A percentile compares a stretch with the other conserved stretches of the same genome.
Conservation (phyloP, 768 basidiomycete genomes). For the Trametes cinnabarina region DNA sequence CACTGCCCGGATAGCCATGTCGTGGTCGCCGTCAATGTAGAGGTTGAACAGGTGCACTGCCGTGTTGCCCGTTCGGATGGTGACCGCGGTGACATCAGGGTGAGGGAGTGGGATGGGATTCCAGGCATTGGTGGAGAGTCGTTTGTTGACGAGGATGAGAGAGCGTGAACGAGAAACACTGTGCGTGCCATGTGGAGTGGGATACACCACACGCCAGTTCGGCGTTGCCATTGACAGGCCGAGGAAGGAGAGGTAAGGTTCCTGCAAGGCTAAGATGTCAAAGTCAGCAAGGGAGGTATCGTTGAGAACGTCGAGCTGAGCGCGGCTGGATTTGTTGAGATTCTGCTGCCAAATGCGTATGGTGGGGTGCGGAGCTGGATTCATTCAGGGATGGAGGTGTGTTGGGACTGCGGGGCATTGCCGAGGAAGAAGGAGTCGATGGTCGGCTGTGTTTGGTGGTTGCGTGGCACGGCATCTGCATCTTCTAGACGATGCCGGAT, state of each 20-base stretch:
- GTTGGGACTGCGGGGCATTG: too few species aligned
- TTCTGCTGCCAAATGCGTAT: slow-evolving; percentile 32
- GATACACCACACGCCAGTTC: slow-evolving; percentile 28
- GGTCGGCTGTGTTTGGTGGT: not conserved
- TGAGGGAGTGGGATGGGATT: slow-evolving; percentile 3
- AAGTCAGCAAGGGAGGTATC: slow-evolving; percentile 7
- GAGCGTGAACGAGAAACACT: not conserved
- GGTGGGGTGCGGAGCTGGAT: not conserved
- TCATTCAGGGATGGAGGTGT: not conserved
- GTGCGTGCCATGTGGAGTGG: slow-evolving; percentile 19
- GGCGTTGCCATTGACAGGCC: slow-evolving; percentile 14
- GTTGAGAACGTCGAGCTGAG: slow-evolving; percentile 23
- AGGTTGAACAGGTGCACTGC: slow-evolving; percentile 36
- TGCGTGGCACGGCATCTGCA: not conserved
- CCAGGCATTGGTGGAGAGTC: slow-evolving; percentile 18
- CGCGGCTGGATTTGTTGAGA: slow-evolving; percentile 23
- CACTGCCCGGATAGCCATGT: slow-evolving; percentile 20
- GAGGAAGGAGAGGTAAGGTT: slow-evolving; percentile 34
- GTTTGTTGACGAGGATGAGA: slow-evolving; percentile 13
- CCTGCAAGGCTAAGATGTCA: slow-evolving; percentile 39
- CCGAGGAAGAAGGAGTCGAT: not conserved
- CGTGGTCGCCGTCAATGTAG: slow-evolving; percentile 35
- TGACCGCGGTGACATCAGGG: slow-evolving; percentile 31
- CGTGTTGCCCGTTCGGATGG: slow-evolving; percentile 17
- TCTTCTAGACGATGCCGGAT: not conserved